Evolutionary conservation across 1,284 basidiomycete species (phyloP).

Genomic region (Apiotrichum akiyoshidainum): DNA sequence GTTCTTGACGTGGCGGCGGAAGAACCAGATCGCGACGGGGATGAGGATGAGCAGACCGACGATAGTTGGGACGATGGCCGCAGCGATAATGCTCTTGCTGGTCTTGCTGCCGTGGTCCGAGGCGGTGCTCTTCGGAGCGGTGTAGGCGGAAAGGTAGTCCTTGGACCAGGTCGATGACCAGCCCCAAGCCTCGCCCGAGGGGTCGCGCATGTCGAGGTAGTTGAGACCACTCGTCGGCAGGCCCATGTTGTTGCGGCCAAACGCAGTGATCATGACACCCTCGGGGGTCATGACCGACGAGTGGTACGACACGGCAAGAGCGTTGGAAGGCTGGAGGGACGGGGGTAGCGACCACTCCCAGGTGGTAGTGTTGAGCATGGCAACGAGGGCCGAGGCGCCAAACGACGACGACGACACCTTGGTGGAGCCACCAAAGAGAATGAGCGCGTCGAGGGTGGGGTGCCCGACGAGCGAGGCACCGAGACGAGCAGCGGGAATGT

Average conservation of each 20-base stretch:
- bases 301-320: slow-evolving; percentile 44
- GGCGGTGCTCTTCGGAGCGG: too few relatives aligned
- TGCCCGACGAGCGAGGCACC: slow-evolving; percentile 49
- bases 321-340: slow-evolving; percentile 42
- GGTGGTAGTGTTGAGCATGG: slow-evolving; percentile 46
- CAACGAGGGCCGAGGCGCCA: slow-evolving; percentile 30
- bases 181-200: slow-evolving; percentile 31
- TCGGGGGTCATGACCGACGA: slow-evolving; percentile 47
- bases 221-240: slow-evolving; percentile 34
- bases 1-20: slow-evolving; percentile 40
- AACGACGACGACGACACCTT: slow-evolving; percentile 12
- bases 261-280: slow-evolving; percentile 50
- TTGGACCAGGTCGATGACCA: slow-evolving; percentile 46
- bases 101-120: slow-evolving; percentile 4
- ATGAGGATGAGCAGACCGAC: slow-evolving; percentile 34
- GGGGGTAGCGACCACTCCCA: slow-evolving; percentile 46
- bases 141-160: too few relatives aligned
- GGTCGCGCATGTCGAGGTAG: slow-evolving; percentile 49
- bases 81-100: slow-evolving; percentile 29
- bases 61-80: slow-evolving; percentile 43
- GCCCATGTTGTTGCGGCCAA: slow-evolving; percentile 38
- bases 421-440: slow-evolving; percentile 17
- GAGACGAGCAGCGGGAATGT: slow-evolving; percentile 41
- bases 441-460: slow-evolving; percentile 26
- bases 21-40: slow-evolving; percentile 37